Evolutionary conservation across 441 rosid species (phyloP), one percentile per base, ranked within the genome.

Genomic region (Erodium moschatum): DNA sequence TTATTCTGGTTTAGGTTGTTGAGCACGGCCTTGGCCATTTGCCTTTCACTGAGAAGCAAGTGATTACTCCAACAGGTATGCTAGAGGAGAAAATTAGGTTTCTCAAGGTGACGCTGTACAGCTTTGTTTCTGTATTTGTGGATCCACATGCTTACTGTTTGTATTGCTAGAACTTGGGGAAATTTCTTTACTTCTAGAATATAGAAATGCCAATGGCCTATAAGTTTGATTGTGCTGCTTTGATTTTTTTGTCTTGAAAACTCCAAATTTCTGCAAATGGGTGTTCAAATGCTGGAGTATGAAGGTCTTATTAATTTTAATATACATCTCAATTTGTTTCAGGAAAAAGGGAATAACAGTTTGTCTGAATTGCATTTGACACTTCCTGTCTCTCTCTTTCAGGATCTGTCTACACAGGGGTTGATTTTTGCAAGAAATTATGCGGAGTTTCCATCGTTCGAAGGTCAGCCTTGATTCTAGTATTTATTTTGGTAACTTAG

Each of bases 11-110:
- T 56, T 78, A 94, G 99, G 99, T 91, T 71, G 97, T 94, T 60
- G 97, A 94, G 81, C 99, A 94, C 79, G 99, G 99, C 63, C 91
- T 94, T 65, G 97, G 97, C 60, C 85, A 94, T 85, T 74, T 94
- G 76, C 99, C 97, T 6, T 94, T 94, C 78, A 89, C 96, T 20
- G 96, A 91, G 84, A 94, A 91, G 78, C 97, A 91, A 86, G 86
- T 94, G 54, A 76, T 91, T 66, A 94, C 58, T 24, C 31, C 69
- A 7, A 42, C 35, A 13, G 35, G 31, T 48, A 8, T 20, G 8
- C 71, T 52, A 20, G 5, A 21, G 58, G 62, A 71, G 65, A 67
- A 72, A 21, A 8, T 50, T 75, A 94, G 98, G 98, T 91, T 74
- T 96, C 91, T 62, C 97, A 91, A 80, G 96, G 91, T 81, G 98